phyloP scores from a whole-genome alignment of 768 basidiomycete species.

The Lactarius pseudohatsudake region DNA sequence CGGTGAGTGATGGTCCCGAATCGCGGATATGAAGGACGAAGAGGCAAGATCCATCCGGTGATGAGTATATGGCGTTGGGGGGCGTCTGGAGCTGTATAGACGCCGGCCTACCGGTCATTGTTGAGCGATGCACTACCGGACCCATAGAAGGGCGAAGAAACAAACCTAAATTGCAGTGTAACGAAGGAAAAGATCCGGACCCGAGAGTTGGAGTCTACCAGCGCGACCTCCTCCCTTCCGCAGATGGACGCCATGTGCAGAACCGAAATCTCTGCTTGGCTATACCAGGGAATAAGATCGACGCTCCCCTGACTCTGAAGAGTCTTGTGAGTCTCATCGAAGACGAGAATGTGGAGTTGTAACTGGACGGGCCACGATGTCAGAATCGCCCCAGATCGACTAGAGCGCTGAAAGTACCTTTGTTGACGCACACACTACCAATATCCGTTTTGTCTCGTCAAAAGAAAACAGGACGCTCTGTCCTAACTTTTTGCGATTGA shows the following conservation, averaged over 20 bases:
- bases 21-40: slow-evolving; percentile 36
- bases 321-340: slow-evolving; percentile 44
- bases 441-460: slow-evolving; percentile 51
- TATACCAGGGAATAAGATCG: slow-evolving; percentile 47
- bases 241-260: slow-evolving; percentile 43
- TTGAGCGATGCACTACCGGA: not conserved
- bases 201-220: slow-evolving; percentile 46
- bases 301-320: slow-evolving; percentile 45
- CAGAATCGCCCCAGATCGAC: not conserved
- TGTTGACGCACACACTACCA: slow-evolving; percentile 46
- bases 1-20: slow-evolving; percentile 32
- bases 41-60: slow-evolving; percentile 58
- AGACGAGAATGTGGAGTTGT: slow-evolving; percentile 45
- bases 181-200: slow-evolving; percentile 54
- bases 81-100: slow-evolving; percentile 39
- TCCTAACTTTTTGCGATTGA: slow-evolving; percentile 50
- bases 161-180: slow-evolving; percentile 54
- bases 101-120: slow-evolving; percentile 41
- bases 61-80: slow-evolving; percentile 41
- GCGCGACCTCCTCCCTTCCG: slow-evolving; percentile 52
- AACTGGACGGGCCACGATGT: slow-evolving; percentile 27
- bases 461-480: slow-evolving; percentile 46
- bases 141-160: not conserved
- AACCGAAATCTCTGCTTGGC: slow-evolving; percentile 32
- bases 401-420: slow-evolving; percentile 37